Evolutionary conservation across 768 basidiomycete genomes (phyloP).

Genomic region (Mycena rebaudengoi): DNA sequence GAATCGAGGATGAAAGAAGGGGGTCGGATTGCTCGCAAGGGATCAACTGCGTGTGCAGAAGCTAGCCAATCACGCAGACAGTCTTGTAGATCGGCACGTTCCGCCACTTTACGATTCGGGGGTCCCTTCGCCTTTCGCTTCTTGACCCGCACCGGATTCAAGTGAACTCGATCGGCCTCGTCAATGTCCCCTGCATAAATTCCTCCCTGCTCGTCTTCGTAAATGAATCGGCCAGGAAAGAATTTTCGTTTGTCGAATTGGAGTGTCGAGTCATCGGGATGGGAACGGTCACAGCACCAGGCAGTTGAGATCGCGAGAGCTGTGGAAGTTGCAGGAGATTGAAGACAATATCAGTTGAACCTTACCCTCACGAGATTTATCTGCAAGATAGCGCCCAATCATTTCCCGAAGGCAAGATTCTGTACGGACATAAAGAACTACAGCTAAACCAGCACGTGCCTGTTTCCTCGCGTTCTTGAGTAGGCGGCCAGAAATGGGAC

Average conservation of each 20-base stretch:
- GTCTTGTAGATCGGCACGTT: constrained; percentile 21
- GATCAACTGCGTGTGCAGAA: constrained; percentile 6
- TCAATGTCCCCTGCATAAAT: constrained; percentile 1
- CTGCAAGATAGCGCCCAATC: neutral
- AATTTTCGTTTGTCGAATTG: constrained; percentile 4
- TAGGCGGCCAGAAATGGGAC: constrained; percentile 1
- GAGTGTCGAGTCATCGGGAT: neutral
- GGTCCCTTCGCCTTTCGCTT: neutral
- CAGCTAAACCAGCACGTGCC: constrained; percentile 1
- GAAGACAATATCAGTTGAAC: neutral
- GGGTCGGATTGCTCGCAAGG: constrained; percentile 7
- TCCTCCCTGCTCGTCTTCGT: neutral
- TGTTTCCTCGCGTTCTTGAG: neutral
- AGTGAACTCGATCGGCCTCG: neutral
- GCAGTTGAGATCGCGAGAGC: neutral
- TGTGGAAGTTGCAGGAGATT: neutral
- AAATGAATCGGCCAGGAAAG: constrained; percentile 10
- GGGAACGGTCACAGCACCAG: constrained; percentile 2
- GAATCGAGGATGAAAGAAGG: constrained; percentile 30
- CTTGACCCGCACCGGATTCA: neutral
- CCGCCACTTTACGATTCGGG: constrained; percentile 16
- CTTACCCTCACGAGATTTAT: neutral
- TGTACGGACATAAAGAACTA: neutral
- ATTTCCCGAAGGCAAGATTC: neutral
- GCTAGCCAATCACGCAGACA: constrained; percentile 29